A percentile compares a stretch with the other conserved stretches of the same genome.
Conservation (phyloP, 176 grass and related monocot genomes). For the Oryza meridionalis region DNA sequence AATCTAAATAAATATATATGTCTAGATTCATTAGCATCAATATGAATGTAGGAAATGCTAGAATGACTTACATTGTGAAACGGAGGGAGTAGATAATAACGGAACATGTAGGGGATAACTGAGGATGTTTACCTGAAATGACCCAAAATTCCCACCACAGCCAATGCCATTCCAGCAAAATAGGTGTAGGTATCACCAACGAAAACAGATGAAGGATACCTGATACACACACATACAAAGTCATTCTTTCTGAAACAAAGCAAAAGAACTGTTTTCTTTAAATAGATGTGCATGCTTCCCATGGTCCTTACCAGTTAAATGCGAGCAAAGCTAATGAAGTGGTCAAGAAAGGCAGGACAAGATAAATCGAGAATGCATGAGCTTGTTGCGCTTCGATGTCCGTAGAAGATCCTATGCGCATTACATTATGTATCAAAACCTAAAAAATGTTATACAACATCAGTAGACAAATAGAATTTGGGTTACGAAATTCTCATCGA, state of each 20-base stretch:
- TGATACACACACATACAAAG: conserved; percentile 22
- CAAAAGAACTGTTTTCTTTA: not conserved
- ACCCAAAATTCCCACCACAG: conserved; percentile 91
- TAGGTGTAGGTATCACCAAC: conserved; percentile 99
- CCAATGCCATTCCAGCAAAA: conserved; percentile 98
- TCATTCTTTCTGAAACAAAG: conserved; percentile 1
- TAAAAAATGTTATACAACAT: conserved; percentile 45
- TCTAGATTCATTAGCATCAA: too few species aligned
- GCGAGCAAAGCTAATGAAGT: conserved; percentile 87
- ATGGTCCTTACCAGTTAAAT: conserved; percentile 85
- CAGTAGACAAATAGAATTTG: conserved; percentile 18
- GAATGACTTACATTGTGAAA: too few species aligned
- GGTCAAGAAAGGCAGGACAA: conserved; percentile 84
- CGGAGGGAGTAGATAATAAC: too few species aligned
- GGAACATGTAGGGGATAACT: conserved; percentile 18
- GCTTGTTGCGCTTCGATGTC: conserved; percentile 86
- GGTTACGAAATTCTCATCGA: not conserved
- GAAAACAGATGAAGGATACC: conserved; percentile 98
- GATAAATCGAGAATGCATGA: conserved; percentile 98
- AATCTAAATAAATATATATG: too few species aligned
- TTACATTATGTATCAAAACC: conserved; percentile 99
- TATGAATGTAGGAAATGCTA: too few species aligned
- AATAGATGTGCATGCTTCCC: conserved; percentile 16
- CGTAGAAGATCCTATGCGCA: conserved; percentile 90
- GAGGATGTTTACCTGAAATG: conserved; percentile 87